Base-by-base conservation (phyloP, 495 filamentous ascomycete species). In the Letharia columbiana region DNA sequence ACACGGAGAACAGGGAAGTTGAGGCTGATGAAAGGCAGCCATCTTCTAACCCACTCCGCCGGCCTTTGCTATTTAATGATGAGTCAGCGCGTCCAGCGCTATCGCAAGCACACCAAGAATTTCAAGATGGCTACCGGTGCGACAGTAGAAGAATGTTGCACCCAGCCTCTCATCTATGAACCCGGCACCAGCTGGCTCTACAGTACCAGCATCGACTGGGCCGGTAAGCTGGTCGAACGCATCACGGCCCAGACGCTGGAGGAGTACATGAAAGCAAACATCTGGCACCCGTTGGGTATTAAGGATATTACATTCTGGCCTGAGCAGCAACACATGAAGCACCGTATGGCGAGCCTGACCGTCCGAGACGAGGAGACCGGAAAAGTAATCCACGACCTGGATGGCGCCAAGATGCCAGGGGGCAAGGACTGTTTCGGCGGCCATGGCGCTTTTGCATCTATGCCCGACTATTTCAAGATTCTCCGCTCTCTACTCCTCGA, bases 101-200 rank as follows among this genome's bases (percentile, higher is more conserved):
- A 78, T 74, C 76, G 77, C 20, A 23, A 64, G 17, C 11, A 20
- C 1, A 23, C 31, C 5, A 31, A 10, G 28, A 28, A 50, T 13
- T 41, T 65, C 20, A 31, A 13, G 15, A 44, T 56, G 23, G 17
- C 20, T 13, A 56, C 61, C 1, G 33, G 33, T 37, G 9, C 12
- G 10, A 57, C 31, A 35, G 54, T 37, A 20, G 64, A 70, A n/a
- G 75, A 77, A 39, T 68, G 70, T 9, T 78, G 70, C 65, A 54
- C 40, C 17, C 67, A 69, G 28, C 81, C 82, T 12, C 75, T 84
- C 9, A 50, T 73, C 17, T 82, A 77, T 68, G 77, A 83, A 41
- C 83, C 82, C 1, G 83, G 83, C 3, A 72, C 72, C 4, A 71
- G 73, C 20, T 86, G 77, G 83, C 69, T 73, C 58, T 86, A 85